phyloP scores from a whole-genome alignment of 169 alveolate species.

The Eimeria tenella region DNA sequence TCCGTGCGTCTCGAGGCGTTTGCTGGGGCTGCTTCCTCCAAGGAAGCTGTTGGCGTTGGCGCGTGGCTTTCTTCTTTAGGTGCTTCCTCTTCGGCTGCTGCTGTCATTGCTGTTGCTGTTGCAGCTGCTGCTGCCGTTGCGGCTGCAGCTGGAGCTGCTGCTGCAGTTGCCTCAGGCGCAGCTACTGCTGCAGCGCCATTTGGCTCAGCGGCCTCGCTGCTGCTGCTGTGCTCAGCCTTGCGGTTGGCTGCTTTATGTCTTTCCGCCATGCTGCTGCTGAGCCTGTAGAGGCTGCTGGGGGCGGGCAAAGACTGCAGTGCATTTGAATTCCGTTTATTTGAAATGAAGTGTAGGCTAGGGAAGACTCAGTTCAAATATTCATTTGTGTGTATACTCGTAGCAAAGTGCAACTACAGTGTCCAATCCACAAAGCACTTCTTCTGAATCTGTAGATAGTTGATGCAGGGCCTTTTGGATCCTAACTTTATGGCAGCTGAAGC shows the following conservation, averaged over 20 bases:
- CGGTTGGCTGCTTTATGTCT: no score
- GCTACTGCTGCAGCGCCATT: no score
- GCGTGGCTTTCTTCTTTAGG: neutral
- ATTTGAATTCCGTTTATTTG: no score
- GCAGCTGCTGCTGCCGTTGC: neutral
- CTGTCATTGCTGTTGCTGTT: neutral
- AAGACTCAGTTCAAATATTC: no score
- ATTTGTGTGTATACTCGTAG: no score
- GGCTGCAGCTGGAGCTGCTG: neutral
- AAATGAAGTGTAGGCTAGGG: no score
- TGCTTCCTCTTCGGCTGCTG: neutral
- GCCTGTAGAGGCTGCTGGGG: neutral
- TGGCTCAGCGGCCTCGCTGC: neutral
- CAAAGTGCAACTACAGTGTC: no score
- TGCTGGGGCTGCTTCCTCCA: neutral
- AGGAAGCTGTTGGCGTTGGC: neutral
- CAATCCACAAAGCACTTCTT: no score
- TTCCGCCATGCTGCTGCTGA: neutral
- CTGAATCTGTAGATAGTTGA: no score
- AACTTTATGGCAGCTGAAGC: no score
- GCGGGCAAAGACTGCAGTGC: neutral
- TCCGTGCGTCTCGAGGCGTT: neutral
- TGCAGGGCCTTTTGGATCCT: no score
- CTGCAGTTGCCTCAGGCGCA: neutral
- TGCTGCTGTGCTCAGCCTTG: neutral